phyloP scores from a whole-genome alignment of 139 green algal genomes.

The Volvox africanus region DNA sequence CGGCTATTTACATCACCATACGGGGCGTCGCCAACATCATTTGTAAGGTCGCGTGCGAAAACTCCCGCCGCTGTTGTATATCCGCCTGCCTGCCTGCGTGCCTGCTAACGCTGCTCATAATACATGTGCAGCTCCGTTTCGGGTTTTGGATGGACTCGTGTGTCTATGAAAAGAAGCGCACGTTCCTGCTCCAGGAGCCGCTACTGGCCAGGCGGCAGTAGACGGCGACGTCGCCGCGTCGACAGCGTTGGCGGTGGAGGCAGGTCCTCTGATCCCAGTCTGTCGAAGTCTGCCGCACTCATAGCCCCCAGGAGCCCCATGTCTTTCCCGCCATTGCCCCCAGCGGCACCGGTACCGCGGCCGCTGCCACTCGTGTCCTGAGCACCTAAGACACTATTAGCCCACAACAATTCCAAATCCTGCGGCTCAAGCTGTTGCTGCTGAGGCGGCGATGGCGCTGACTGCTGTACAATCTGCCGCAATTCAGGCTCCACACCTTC shows the following conservation, averaged over 20 bases:
- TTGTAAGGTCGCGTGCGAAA: no score
- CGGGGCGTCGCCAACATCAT: no score
- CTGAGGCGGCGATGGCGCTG: background rate
- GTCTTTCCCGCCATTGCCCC: background rate
- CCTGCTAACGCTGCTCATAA: no score
- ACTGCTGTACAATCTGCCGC: background rate
- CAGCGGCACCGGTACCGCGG: background rate
- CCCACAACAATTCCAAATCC: no score
- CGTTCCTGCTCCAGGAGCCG: no score
- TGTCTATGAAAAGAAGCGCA: no score
- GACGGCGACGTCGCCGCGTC: background rate
- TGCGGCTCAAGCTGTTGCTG: background rate
- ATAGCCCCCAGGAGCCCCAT: slow-evolving; percentile 17
- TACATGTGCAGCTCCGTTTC: no score
- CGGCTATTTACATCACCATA: no score
- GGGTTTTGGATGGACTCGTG: no score
- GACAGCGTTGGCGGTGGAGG: slow-evolving; percentile 28
- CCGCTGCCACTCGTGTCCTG: background rate
- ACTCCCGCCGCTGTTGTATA: no score
- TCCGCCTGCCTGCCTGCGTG: no score
- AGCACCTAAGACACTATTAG: no score
- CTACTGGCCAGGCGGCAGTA: background rate
- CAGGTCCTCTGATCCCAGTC: slow-evolving; percentile 25
- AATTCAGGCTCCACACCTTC: background rate
- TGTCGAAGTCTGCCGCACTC: slow-evolving; percentile 36